Conservation (phyloP, 2,329 filamentous ascomycete species). For the Talaromyces sp. region DNA sequence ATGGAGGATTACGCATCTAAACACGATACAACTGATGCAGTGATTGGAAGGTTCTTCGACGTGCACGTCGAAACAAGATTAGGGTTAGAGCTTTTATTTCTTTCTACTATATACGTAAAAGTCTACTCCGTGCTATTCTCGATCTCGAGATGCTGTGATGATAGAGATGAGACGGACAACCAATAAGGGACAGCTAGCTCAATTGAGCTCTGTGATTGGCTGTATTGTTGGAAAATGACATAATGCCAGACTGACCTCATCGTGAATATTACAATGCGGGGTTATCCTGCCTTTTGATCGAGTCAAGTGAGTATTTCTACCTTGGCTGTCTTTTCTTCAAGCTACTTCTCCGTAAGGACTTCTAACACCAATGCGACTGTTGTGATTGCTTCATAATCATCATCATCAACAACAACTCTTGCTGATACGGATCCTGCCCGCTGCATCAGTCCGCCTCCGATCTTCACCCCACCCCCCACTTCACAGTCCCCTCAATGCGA, state of each 20-base stretch:
- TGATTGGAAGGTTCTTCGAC: background rate
- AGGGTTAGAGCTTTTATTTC: no score
- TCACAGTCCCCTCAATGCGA: background rate
- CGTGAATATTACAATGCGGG: background rate
- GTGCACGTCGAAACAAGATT: background rate
- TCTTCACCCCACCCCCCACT: background rate
- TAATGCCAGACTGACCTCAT: conserved; percentile 2
- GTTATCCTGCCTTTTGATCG: background rate
- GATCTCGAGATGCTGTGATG: background rate
- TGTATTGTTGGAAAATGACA: background rate
- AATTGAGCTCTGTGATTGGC: conserved; percentile 1
- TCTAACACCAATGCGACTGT: no score
- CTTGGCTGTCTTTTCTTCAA: no score
- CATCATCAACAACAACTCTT: no score
- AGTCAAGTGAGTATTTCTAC: background rate
- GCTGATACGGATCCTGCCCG: no score
- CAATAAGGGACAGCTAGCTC: background rate
- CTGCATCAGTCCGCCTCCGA: background rate
- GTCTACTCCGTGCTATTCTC: background rate
- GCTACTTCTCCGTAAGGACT: no score
- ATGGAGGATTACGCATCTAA: no score
- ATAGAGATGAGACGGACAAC: background rate
- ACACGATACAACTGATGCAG: background rate
- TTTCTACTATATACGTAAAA: no score
- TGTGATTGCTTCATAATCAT: no score